phyloP scores from a whole-genome alignment of 2,329 filamentous ascomycete genomes.

The Cladosporium sp. region DNA sequence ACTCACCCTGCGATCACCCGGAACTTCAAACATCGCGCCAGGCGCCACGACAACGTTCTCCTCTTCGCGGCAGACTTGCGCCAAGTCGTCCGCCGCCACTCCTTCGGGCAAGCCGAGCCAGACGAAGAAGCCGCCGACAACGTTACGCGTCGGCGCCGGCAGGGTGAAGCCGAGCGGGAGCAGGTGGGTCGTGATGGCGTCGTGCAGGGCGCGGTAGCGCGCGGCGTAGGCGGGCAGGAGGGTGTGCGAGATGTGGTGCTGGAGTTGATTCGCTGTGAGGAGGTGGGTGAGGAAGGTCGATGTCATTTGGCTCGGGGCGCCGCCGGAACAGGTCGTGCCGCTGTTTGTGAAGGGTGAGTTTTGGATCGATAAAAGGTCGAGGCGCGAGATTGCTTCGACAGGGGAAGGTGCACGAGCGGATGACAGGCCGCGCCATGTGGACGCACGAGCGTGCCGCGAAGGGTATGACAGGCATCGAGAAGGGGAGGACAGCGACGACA shows the following conservation, averaged over 20 bases:
- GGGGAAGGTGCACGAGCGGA: background rate
- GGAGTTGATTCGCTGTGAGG: constrained; percentile 48
- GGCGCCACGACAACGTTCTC: constrained; percentile 65
- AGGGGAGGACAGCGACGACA: background rate
- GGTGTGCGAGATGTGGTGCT: constrained; percentile 49
- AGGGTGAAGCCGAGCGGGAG: constrained; percentile 58
- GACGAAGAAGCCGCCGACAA: constrained; percentile 80
- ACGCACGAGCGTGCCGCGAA: background rate
- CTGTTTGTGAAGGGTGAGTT: constrained; percentile 32
- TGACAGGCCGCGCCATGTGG: background rate
- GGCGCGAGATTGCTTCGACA: too few species aligned
- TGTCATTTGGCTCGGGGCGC: constrained; percentile 56
- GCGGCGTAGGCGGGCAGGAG: constrained; percentile 54
- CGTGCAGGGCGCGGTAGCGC: constrained; percentile 53
- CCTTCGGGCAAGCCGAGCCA: constrained; percentile 64
- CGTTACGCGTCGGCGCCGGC: constrained; percentile 39
- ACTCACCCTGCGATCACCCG: constrained; percentile 42
- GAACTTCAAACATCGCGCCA: constrained; percentile 64
- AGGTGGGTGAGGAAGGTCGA: constrained; percentile 55
- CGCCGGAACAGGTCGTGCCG: constrained; percentile 56
- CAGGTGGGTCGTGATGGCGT: constrained; percentile 57
- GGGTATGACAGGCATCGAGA: too few species aligned
- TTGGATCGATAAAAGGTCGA: background rate
- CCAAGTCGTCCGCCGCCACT: constrained; percentile 54
- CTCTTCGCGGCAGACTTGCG: constrained; percentile 53